Evolutionary conservation across 2,329 filamentous ascomycete species (phyloP), one percentile per base, ranked within the genome.

Genomic region (Zymoseptoria pseudotritici): DNA sequence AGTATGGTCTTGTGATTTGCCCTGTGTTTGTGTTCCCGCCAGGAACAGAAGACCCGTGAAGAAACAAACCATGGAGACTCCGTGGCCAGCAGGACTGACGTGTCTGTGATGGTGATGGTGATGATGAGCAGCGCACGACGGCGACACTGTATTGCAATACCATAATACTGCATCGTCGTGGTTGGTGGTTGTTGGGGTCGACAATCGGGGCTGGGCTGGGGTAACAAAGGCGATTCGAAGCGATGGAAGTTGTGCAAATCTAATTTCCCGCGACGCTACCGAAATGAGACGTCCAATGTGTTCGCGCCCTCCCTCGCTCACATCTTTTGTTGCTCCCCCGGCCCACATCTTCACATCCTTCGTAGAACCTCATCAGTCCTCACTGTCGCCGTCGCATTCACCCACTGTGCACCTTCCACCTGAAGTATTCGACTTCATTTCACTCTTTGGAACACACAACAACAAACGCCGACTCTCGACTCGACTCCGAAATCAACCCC

Each of bases 361-460:
- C 17, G 36, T 46, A 46, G 36, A n/a, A 46, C 36, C 36, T 46
- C 36, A 36, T 10, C 7, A n/a, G 13, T n/a, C 36, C 13, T n/a
- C 36, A 17, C 17, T 17, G 36, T 13, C 36, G 13, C 13, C 36
- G 36, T 46, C 36, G 36, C 36, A n/a, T 46, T 46, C 36, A 46
- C 36, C 36, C 36, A n/a, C 24, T 9, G 26, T 29, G 26, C 26
- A 9, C 26, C 26, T 56, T 55, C 58, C 58, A 63, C 61, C 58
- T 61, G 63, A 57, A 57, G 52, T 51, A 53, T 49, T 50, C 5
- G 53, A 50, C 60, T 64, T 62, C 61, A 58, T 52, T 65, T 66
- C 64, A 66, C 63, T 66, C 64, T 49, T 66, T 66, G 54, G 61
- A 61, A 65, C 57, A 51, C 50, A 29, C 54, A 29, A 50, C 50